Evolutionary conservation across 2,329 filamentous ascomycete genomes (phyloP).

Genomic region (Colletotrichum plurivorum): DNA sequence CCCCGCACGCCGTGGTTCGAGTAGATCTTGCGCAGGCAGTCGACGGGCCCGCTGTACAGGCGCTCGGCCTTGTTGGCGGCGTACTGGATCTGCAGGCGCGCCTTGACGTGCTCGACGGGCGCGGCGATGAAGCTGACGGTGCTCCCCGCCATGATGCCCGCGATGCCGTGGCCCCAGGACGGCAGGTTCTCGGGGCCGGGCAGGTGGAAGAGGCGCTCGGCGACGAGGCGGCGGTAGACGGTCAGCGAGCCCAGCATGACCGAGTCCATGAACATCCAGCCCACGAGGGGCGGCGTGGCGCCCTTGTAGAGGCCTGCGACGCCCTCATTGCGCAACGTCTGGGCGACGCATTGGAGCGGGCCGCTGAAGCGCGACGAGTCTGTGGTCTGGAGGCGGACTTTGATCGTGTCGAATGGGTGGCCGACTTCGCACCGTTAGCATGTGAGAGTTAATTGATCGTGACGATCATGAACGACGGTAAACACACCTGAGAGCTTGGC

Average conservation of each 20-base stretch:
- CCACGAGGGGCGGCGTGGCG: constrained; percentile 89
- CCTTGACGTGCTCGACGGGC: constrained; percentile 95
- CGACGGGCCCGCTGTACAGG: constrained; percentile 88
- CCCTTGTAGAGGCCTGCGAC: constrained; percentile 92
- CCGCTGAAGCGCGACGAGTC: constrained; percentile 83
- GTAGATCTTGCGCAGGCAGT: constrained; percentile 82
- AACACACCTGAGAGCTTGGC: constrained; percentile 81
- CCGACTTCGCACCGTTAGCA: constrained; percentile 61
- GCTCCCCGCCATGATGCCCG: constrained; percentile 87
- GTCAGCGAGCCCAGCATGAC: constrained; percentile 93
- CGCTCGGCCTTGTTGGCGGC: constrained; percentile 82
- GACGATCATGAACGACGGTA: not conserved
- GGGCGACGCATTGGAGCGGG: constrained; percentile 85
- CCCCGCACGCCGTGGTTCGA: constrained; percentile 81
- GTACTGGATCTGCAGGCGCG: constrained; percentile 94
- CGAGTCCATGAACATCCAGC: constrained; percentile 98
- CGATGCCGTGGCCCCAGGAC: constrained; percentile 85
- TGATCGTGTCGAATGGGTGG: constrained; percentile 93
- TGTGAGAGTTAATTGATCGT: not conserved
- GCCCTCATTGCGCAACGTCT: constrained; percentile 90
- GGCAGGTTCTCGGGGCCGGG: constrained; percentile 67
- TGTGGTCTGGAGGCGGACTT: constrained; percentile 94
- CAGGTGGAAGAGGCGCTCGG: constrained; percentile 81
- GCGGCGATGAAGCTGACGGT: constrained; percentile 95
- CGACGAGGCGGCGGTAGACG: constrained; percentile 87